Evolutionary conservation across 2,329 filamentous ascomycete species (phyloP).

Genomic region (Aphanoascus verrucosus): DNA sequence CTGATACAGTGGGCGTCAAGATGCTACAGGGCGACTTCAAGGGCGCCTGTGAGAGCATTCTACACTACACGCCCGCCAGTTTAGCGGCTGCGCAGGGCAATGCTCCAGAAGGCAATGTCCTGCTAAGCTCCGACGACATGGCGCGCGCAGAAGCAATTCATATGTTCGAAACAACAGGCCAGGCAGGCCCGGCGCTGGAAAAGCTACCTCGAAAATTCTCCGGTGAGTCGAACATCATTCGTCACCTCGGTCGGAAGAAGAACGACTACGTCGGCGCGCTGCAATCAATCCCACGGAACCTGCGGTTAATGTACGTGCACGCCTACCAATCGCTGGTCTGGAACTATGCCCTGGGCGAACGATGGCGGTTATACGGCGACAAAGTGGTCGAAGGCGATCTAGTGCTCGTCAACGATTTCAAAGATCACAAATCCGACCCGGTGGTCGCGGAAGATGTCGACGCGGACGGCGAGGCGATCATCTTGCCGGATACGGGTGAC

Average conservation of each 20-base stretch:
- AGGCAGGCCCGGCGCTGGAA: slow-evolving; percentile 50
- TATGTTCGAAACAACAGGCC: slow-evolving; percentile 55
- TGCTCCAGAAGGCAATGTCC: slow-evolving; percentile 30
- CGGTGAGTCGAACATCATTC: slow-evolving; percentile 68
- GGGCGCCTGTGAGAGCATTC: slow-evolving; percentile 64
- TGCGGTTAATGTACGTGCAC: slow-evolving; percentile 91
- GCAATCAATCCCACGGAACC: slow-evolving; percentile 64
- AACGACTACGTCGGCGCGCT: slow-evolving; percentile 74
- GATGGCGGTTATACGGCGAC: slow-evolving; percentile 64
- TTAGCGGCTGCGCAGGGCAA: slow-evolving; percentile 45
- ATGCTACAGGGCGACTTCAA: slow-evolving; percentile 75
- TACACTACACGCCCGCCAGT: slow-evolving; percentile 58
- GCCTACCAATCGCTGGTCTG: slow-evolving; percentile 92
- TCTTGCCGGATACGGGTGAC: slow-evolving; percentile 50
- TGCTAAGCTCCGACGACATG: slow-evolving; percentile 63
- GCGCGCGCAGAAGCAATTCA: slow-evolving; percentile 68
- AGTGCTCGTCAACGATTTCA: slow-evolving; percentile 55
- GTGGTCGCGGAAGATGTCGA: slow-evolving; percentile 36
- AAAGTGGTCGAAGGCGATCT: slow-evolving; percentile 77
- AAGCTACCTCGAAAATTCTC: slow-evolving; percentile 69
- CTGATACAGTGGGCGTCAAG: slow-evolving; percentile 71
- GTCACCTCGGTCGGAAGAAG: slow-evolving; percentile 51
- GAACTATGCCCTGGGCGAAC: slow-evolving; percentile 73
- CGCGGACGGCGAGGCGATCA: slow-evolving; percentile 55
- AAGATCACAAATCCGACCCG: slow-evolving; percentile 23